Evolutionary conservation across 1,139 yeast species (phyloP).

Genomic region (Blastobotrys serpentis): DNA sequence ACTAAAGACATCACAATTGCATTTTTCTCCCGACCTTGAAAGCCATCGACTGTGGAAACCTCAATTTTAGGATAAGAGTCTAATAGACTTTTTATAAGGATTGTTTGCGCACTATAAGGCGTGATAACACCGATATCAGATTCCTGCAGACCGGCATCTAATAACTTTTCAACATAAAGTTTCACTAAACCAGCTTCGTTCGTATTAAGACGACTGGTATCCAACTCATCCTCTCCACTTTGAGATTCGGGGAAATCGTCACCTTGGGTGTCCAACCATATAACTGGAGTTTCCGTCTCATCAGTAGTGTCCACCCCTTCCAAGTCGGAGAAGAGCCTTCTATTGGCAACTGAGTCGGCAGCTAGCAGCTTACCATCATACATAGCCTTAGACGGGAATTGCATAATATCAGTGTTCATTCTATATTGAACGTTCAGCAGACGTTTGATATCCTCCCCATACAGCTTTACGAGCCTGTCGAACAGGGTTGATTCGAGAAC

Average conservation of each 20-base stretch:
- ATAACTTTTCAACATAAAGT: conserved; percentile 53
- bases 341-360: conserved; percentile 54
- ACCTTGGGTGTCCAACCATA: conserved; percentile 93
- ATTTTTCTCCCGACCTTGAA: conserved; percentile 91
- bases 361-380: conserved; percentile 67
- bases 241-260: conserved; percentile 63
- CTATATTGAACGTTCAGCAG: conserved; percentile 78
- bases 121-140: conserved; percentile 75
- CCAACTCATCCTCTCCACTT: conserved; percentile 39
- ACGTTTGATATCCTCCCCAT: conserved; percentile 52
- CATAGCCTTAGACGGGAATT: conserved; percentile 67
- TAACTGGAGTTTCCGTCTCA: conserved; percentile 47
- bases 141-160: conserved; percentile 46
- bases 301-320: conserved; percentile 48
- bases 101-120: conserved; percentile 87
- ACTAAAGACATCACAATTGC: conserved; percentile 78
- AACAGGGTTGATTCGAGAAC: conserved; percentile 66
- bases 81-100: conserved; percentile 49
- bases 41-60: conserved; percentile 86
- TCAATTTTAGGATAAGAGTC: conserved; percentile 59
- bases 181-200: conserved; percentile 65
- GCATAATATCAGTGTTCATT: conserved; percentile 78
- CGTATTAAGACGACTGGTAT: conserved; percentile 58
- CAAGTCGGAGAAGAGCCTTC: conserved; percentile 53
- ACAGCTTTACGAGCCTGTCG: conserved; percentile 61